Evolutionary conservation across 768 basidiomycete species (phyloP).

Genomic region (Leccinum imitatum): DNA sequence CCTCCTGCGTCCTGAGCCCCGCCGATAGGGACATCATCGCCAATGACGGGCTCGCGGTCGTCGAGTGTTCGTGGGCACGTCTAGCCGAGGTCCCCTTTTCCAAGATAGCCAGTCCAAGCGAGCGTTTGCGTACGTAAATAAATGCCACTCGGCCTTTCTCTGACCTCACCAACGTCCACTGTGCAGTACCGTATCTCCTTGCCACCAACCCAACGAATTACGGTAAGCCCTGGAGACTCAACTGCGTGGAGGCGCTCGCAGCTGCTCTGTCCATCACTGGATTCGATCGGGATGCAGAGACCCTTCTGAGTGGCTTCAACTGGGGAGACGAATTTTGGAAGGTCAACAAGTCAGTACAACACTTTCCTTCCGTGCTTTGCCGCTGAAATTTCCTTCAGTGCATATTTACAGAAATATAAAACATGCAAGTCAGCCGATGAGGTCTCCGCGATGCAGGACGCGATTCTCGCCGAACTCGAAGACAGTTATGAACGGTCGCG

Average conservation of each 20-base stretch:
- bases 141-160: not conserved
- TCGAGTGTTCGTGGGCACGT: conserved; percentile 98
- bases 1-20: too few relatives aligned
- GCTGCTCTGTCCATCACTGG: conserved; percentile 95
- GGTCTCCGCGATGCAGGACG: conserved; percentile 59
- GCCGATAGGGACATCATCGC: too few relatives aligned
- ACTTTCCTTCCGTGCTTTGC: not conserved
- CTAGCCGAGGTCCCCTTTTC: conserved; percentile 92
- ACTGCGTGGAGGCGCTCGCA: conserved; percentile 92
- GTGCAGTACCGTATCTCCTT: conserved; percentile 86
- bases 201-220: conserved; percentile 98
- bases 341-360: conserved; percentile 64
- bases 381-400: not conserved
- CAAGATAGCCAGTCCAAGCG: conserved; percentile 92
- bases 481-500: conserved; percentile 58
- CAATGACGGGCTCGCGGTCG: conserved; percentile 97
- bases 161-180: not conserved
- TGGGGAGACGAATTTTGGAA: conserved; percentile 90
- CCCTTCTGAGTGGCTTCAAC: conserved; percentile 76
- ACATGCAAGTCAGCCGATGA: conserved; percentile 65
- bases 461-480: conserved; percentile 69
- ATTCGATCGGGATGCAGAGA: conserved; percentile 77
- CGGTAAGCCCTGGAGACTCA: conserved; percentile 94
- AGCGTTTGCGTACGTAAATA: conserved; percentile 71
- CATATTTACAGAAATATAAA: conserved; percentile 71